Evolutionary conservation across 345 rosid genomes (phyloP).

Genomic region (Eucalyptus rudis): DNA sequence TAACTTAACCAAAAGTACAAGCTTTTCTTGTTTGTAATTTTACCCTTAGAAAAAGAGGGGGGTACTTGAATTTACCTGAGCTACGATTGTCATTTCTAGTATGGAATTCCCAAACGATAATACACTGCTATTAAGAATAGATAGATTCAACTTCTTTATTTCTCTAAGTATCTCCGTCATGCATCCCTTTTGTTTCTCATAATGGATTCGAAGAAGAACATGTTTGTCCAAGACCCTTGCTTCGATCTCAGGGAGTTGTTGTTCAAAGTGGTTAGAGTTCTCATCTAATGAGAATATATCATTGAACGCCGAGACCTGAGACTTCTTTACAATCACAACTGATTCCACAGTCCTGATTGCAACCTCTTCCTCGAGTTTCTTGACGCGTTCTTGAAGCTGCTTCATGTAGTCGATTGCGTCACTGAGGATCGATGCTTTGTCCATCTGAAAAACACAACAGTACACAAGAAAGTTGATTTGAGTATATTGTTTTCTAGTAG

Average conservation of each 20-base stretch:
- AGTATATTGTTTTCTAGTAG: background rate
- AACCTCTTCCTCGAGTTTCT: conserved; percentile 36
- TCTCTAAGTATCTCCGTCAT: conserved; percentile 19
- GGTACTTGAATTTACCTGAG: conserved; percentile 28
- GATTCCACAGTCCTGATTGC: conserved; percentile 39
- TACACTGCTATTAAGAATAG: conserved; percentile 19
- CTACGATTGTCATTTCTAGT: conserved; percentile 53
- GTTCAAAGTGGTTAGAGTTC: conserved; percentile 5
- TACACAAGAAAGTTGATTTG: background rate
- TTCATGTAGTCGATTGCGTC: conserved; percentile 50
- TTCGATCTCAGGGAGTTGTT: conserved; percentile 51
- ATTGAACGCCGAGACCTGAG: conserved; percentile 17
- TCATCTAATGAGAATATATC: conserved; percentile 16
- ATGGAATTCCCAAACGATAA: conserved; percentile 53
- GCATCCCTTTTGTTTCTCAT: conserved; percentile 37
- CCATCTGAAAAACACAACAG: conserved; percentile 20
- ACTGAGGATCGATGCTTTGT: conserved; percentile 58
- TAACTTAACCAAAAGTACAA: background rate
- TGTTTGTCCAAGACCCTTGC: conserved; percentile 43
- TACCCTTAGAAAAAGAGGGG: background rate
- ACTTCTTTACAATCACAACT: conserved; percentile 35
- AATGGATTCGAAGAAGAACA: conserved; percentile 51
- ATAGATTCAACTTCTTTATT: conserved; percentile 35
- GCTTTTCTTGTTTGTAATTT: background rate
- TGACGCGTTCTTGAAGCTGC: conserved; percentile 52